Conservation (phyloP, 148 eudicot species). For the Nyssa sinensis region DNA sequence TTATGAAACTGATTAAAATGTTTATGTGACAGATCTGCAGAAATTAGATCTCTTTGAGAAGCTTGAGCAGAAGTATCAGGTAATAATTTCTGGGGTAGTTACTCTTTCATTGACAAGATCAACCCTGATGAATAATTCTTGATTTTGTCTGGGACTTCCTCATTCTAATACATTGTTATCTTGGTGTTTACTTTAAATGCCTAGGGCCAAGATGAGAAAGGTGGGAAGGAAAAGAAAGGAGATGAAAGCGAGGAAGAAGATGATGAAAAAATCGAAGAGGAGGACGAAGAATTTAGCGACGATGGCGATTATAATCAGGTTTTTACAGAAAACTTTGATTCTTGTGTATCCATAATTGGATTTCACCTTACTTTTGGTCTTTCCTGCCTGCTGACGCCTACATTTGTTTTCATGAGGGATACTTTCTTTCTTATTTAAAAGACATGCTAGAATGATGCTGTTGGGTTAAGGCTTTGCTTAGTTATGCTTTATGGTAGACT, state of each 20-base stretch:
- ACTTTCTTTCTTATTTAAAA: not conserved
- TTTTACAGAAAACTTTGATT: not conserved
- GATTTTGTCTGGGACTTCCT: constrained; percentile 1
- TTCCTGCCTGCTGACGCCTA: not conserved
- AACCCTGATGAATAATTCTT: too few relatives aligned
- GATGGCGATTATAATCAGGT: constrained; percentile 51
- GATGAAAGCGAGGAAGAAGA: constrained; percentile 48
- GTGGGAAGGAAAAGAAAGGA: constrained; percentile 31
- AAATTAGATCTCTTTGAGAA: constrained; percentile 46
- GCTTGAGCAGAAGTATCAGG: constrained; percentile 38
- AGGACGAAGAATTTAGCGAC: constrained; percentile 41
- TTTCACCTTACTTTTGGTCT: not conserved
- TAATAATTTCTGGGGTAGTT: constrained; percentile 6
- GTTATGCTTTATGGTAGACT: not conserved
- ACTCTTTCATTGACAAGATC: not conserved
- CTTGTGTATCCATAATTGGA: not conserved
- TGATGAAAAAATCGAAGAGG: constrained; percentile 24
- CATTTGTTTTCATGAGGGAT: not conserved
- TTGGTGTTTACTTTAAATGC: constrained; percentile 5
- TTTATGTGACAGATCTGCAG: constrained; percentile 25
- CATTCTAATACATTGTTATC: constrained; percentile 4
- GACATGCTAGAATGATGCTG: not conserved
- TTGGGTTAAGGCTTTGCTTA: not conserved
- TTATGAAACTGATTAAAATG: constrained; percentile 9
- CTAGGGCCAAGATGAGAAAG: constrained; percentile 29